Evolutionary conservation across 169 alveolate species (phyloP).

Genomic region (Perkinsus olseni): DNA sequence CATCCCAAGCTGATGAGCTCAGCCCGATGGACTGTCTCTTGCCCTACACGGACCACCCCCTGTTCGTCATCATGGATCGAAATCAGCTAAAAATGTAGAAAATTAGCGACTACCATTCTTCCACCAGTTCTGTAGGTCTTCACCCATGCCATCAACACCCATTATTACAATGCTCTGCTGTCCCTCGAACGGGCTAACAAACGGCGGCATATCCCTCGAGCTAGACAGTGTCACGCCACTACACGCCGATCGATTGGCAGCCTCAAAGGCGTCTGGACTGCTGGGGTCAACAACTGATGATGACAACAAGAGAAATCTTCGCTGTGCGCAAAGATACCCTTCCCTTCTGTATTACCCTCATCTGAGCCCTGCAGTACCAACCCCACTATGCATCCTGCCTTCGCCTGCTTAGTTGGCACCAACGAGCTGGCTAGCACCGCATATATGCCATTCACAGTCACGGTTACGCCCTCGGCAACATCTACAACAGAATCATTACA

Average conservation of each 20-base stretch:
- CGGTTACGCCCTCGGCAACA: neutral
- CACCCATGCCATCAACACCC: neutral
- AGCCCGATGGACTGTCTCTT: too few species aligned
- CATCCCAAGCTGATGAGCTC: too few species aligned
- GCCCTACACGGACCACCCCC: too few species aligned
- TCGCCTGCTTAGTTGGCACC: neutral
- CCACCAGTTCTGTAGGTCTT: too few species aligned
- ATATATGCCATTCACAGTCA: neutral
- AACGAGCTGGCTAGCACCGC: neutral
- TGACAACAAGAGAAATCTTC: neutral
- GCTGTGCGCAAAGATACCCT: neutral
- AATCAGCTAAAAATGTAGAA: too few species aligned
- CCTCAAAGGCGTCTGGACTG: neutral
- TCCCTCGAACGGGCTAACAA: neutral
- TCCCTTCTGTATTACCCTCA: too few species aligned
- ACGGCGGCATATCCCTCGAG: neutral
- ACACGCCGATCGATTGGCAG: neutral
- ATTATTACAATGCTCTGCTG: neutral
- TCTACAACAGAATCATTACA: neutral
- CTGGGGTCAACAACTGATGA: neutral
- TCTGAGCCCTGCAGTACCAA: neutral
- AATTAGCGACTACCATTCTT: too few species aligned
- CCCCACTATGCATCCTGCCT: neutral
- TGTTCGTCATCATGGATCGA: too few species aligned
- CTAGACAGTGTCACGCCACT: neutral